A percentile compares a stretch with the other conserved stretches of the same genome.
These are phyloP conservation scores for Oryza glaberrima DNA, from an alignment of 176 grass and related monocot genomes.

Conservation along the genomic window DNA sequence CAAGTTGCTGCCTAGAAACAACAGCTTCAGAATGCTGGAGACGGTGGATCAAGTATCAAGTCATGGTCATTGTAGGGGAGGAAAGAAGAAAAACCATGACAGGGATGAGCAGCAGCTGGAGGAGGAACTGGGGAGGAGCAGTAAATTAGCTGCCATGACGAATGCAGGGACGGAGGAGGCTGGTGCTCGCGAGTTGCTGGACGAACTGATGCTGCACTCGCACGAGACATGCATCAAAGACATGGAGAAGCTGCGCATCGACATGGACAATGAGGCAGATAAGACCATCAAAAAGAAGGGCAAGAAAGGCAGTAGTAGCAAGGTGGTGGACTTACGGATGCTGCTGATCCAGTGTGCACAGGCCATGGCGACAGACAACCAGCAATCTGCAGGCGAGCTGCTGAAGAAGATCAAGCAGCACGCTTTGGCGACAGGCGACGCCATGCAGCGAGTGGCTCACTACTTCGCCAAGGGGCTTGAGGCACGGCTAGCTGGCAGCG, in stretches of 20 bases:
- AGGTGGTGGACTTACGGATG: constrained; percentile 45
- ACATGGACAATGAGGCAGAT: background rate
- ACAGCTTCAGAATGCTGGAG: constrained; percentile 15
- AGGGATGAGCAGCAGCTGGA: constrained; percentile 23
- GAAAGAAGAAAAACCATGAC: constrained; percentile 38
- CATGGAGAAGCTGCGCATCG: constrained; percentile 27
- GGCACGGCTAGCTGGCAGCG: constrained; percentile 48
- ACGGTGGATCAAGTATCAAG: background rate
- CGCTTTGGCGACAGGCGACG: constrained; percentile 39
- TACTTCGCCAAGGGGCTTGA: constrained; percentile 61
- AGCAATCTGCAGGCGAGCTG: constrained; percentile 34
- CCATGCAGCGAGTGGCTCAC: constrained; percentile 57
- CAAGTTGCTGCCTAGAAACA: constrained; percentile 57
- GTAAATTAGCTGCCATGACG: constrained; percentile 32
- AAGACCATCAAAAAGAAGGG: constrained; percentile 26
- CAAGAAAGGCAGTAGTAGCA: constrained; percentile 1
- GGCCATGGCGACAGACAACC: constrained; percentile 54
- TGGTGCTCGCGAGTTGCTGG: constrained; percentile 43
- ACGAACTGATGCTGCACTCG: constrained; percentile 39
- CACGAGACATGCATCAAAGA: background rate
- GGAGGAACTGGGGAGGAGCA: constrained; percentile 42
- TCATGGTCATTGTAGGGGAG: background rate
- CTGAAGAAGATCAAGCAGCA: constrained; percentile 46
- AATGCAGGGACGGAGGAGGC: constrained; percentile 21
- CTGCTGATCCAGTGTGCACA: constrained; percentile 62